Percentiles rank a stretch among this genome's conserved stretches.
These are phyloP conservation scores for Melastoma candidum DNA, from an alignment of 441 rosid genomes.

Conservation along the genomic window DNA sequence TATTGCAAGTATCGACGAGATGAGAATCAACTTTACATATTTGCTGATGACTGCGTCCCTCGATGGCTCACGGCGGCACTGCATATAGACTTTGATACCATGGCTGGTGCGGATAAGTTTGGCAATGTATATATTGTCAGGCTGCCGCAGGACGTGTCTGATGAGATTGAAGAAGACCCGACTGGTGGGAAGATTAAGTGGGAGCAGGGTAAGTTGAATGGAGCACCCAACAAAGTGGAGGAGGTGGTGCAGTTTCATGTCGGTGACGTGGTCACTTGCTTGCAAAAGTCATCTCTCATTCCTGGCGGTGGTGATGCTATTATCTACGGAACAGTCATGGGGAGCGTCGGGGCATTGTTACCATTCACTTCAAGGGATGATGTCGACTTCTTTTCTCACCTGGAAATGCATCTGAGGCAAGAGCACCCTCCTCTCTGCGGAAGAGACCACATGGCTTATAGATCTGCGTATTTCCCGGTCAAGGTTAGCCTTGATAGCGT, in stretches of 20 bases:
- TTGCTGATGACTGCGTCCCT: conserved; percentile 89
- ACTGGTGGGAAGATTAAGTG: conserved; percentile 95
- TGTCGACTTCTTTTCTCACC: conserved; percentile 92
- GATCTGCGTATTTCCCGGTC: conserved; percentile 95
- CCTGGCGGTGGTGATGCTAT: conserved; percentile 92
- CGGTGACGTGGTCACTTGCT: conserved; percentile 74
- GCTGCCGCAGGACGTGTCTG: conserved; percentile 85
- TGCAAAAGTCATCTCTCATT: conserved; percentile 88
- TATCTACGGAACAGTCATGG: conserved; percentile 92
- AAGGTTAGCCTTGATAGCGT: conserved; percentile 36
- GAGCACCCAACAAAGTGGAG: conserved; percentile 93
- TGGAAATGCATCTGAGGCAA: conserved; percentile 98
- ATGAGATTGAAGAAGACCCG: conserved; percentile 95
- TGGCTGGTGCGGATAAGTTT: conserved; percentile 97
- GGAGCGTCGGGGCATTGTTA: conserved; percentile 77
- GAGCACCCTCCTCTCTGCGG: conserved; percentile 94
- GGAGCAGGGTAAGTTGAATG: conserved; percentile 96
- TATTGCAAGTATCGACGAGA: conserved; percentile 97
- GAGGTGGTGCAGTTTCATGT: conserved; percentile 94
- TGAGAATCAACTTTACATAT: conserved; percentile 88
- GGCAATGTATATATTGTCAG: conserved; percentile 85
- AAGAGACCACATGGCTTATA: conserved; percentile 86
- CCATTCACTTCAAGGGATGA: conserved; percentile 92
- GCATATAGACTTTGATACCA: conserved; percentile 83
- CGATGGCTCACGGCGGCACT: conserved; percentile 91